These are phyloP conservation scores for Pleurotus citrinopileatus DNA, from an alignment of 768 basidiomycete genomes.

Conservation along the genomic window DNA sequence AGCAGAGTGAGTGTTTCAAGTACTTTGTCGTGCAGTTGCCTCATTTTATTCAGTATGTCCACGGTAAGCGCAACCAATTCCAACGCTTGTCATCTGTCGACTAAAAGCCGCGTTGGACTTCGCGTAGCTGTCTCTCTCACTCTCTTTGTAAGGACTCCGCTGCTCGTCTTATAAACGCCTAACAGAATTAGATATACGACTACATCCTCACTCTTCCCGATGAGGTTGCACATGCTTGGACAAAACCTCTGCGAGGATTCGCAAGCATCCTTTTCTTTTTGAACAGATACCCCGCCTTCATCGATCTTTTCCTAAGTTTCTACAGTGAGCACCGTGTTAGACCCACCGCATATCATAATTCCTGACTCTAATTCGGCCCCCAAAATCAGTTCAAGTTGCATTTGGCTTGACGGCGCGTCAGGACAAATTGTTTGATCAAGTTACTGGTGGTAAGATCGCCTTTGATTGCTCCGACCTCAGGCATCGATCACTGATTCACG, in stretches of 20 bases:
- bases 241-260: neutral
- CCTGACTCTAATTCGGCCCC: neutral
- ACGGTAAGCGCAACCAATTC: too few relatives aligned
- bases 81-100: too few relatives aligned
- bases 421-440: neutral
- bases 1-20: too few relatives aligned
- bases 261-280: slow-evolving; percentile 5
- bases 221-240: slow-evolving; percentile 22
- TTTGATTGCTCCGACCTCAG: neutral
- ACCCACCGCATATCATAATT: neutral
- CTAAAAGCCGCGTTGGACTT: too few relatives aligned
- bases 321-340: neutral
- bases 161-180: neutral
- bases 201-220: neutral
- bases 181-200: neutral
- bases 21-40: too few relatives aligned
- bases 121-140: neutral
- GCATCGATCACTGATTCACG: neutral
- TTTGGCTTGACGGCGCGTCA: neutral
- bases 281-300: slow-evolving; percentile 4
- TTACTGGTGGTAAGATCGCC: neutral
- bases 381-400: neutral
- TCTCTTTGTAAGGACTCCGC: neutral
- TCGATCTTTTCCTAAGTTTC: neutral
- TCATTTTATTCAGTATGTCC: too few relatives aligned